Evolutionary conservation across 2,329 filamentous ascomycete genomes (phyloP).

Genomic region (Teratosphaeria pseudoeucalypti): DNA sequence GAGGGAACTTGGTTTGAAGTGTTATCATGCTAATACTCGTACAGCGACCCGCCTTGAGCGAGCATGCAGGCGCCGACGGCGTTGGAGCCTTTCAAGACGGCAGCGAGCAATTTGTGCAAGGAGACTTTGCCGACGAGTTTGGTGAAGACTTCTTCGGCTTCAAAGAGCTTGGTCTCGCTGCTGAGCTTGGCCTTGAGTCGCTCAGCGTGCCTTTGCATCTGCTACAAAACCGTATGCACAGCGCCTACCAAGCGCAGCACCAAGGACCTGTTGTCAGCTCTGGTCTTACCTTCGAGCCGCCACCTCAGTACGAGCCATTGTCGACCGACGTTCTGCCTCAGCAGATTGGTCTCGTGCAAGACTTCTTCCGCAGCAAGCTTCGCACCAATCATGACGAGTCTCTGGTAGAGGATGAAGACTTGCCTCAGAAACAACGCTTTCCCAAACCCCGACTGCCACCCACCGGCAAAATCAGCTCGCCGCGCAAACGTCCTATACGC

Average conservation of each 20-base stretch:
- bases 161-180: slow-evolving; percentile 84
- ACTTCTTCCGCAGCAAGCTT: slow-evolving; percentile 84
- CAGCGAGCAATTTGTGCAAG: slow-evolving; percentile 91
- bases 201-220: slow-evolving; percentile 89
- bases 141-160: slow-evolving; percentile 99
- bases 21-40: slow-evolving; percentile 14
- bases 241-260: slow-evolving; percentile 69
- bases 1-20: not conserved
- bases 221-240: slow-evolving; percentile 81
- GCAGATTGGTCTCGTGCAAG: slow-evolving; percentile 79
- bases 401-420: slow-evolving; percentile 85
- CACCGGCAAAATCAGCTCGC: slow-evolving; percentile 78
- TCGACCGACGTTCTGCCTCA: slow-evolving; percentile 65
- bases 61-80: slow-evolving; percentile 66
- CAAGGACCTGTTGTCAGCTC: slow-evolving; percentile 47
- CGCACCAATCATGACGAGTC: slow-evolving; percentile 73
- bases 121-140: slow-evolving; percentile 94
- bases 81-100: slow-evolving; percentile 90
- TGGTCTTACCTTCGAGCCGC: slow-evolving; percentile 54
- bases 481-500: slow-evolving; percentile 70
- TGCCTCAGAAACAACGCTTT: slow-evolving; percentile 80
- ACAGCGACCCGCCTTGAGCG: slow-evolving; percentile 68
- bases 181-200: slow-evolving; percentile 77
- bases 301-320: slow-evolving; percentile 64
- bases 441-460: slow-evolving; percentile 52